Evolutionary conservation across 257 asterid genomes (phyloP), one percentile per base, ranked within the genome.

Genomic region (Jaltomata sinuosa): DNA sequence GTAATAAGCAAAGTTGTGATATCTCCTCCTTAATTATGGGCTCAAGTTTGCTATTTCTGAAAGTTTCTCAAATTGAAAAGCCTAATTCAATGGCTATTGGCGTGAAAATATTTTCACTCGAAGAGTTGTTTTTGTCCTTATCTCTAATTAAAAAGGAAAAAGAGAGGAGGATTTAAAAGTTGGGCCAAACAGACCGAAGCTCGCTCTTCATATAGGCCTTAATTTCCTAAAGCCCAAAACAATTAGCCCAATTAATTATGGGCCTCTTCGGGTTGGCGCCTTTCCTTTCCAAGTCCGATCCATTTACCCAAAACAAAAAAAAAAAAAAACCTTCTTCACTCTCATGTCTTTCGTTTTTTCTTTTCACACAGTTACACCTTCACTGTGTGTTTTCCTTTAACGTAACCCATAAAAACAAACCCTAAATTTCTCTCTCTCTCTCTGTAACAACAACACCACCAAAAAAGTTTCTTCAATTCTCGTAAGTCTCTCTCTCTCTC

Each of bases 381-480:
- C 84, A 18, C 79, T 82, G 5, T 49, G 79, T 87, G 62, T 49
- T 85, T 34, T 67, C 12, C 34, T 68, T 79, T 80, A 83, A 52
- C 92, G 89, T 87, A 85, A 83, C 67, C 64, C 12, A 45, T 55
- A 14, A 15, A 54, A 68, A 68, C 18, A 36, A 68, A 68, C 29
- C 78, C 78, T 68, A 68, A 68, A 67, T 21, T 57, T n/a, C 65
- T 68, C 12, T 36, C 27, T n/a, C 11, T 38, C 42, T 2, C 65
- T 32, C 68, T 32, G 71, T 27, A 49, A 64, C 84, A 34, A 71
- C 83, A 52, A n/a, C n/a, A n/a, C n/a, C 54, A 8, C 85, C 82
- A 88, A 87, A 83, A 68, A 68, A 89, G 92, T 64, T n/a, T 83
- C 69, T 84, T 83, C 57, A 40, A n/a, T 29, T 71, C 83, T 34